These are phyloP conservation scores for Fusarium euwallaceae DNA, from an alignment of 2,329 filamentous ascomycete species.

Conservation along the genomic window DNA sequence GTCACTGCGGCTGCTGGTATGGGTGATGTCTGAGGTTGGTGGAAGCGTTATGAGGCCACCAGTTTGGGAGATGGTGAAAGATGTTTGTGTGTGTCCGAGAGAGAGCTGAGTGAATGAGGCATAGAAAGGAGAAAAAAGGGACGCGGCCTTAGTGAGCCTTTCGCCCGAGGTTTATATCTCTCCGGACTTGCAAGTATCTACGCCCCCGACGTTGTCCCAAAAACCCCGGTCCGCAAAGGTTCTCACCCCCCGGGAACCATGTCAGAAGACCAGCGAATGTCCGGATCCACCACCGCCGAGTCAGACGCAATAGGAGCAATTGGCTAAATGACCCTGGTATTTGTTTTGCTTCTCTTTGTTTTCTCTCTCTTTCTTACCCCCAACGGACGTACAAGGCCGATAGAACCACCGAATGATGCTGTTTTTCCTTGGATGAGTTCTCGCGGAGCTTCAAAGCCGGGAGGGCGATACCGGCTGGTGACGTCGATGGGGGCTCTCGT, in stretches of 20 bases:
- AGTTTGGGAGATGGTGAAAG: not conserved
- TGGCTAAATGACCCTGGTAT: constrained; percentile 14
- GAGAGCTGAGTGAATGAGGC: not conserved
- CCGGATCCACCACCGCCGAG: constrained; percentile 5
- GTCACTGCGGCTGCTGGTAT: not conserved
- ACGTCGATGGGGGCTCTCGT: not conserved
- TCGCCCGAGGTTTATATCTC: constrained; percentile 10
- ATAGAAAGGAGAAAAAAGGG: not conserved
- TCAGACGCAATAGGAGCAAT: constrained; percentile 16
- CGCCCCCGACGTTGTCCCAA: constrained; percentile 26
- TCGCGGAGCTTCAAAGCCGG: constrained; percentile 4
- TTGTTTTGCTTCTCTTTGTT: not conserved
- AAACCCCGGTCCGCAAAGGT: constrained; percentile 32
- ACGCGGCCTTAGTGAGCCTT: not conserved
- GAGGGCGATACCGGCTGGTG: constrained; percentile 4
- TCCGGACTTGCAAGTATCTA: constrained; percentile 14
- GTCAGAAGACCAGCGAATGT: constrained; percentile 23
- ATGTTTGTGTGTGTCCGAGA: not conserved
- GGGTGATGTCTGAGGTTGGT: not conserved
- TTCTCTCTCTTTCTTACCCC: not conserved
- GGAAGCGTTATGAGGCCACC: not conserved
- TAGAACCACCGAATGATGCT: constrained; percentile 3
- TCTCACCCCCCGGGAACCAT: constrained; percentile 24
- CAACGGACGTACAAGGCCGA: constrained; percentile 13
- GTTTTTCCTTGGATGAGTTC: constrained; percentile 20